Percentiles rank a stretch among this genome's conserved stretches.
These are phyloP conservation scores for Penicillium freii DNA, from an alignment of 2,329 filamentous ascomycete genomes.

Conservation along the genomic window DNA sequence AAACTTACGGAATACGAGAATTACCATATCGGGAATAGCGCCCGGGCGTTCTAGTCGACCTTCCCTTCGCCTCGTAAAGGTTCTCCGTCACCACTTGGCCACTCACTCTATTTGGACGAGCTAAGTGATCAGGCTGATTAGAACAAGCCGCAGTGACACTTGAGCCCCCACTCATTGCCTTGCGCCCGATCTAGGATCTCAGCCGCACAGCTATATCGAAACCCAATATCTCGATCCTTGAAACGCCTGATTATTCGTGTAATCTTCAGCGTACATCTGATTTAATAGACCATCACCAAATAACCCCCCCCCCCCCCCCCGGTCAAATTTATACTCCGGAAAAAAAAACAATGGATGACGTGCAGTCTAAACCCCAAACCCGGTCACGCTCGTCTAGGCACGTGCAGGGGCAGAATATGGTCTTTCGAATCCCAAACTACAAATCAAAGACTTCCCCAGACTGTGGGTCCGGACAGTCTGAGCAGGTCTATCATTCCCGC, in stretches of 20 bases:
- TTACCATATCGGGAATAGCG: conserved; percentile 22
- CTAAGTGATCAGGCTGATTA: not conserved
- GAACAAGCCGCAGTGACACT: not conserved
- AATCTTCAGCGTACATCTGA: not conserved
- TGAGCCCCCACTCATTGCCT: not conserved
- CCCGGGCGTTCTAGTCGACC: not conserved
- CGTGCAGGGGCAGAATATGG: conserved; percentile 25
- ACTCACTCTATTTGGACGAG: not conserved
- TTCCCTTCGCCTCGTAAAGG: not conserved
- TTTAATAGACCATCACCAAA: not conserved
- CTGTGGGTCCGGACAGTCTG: conserved; percentile 6
- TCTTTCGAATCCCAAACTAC: conserved; percentile 28
- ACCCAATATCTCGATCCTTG: not conserved
- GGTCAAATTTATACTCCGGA: not conserved
- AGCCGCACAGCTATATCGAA: not conserved
- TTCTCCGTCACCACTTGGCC: not conserved
- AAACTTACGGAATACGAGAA: conserved; percentile 19
- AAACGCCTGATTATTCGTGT: not conserved
- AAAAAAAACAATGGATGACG: not conserved
- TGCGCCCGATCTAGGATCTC: not conserved
- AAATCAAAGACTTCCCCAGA: conserved; percentile 1
- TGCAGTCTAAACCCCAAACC: conserved; percentile 1
- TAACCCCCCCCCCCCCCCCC: rapidly evolving
- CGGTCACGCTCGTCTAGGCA: conserved; percentile 4
- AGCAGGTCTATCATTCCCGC: conserved; percentile 29